A percentile compares a stretch with the other conserved stretches of the same genome.
Evolutionary conservation across 176 grass and related monocot genomes (phyloP).

Genomic region (Guadua angustifolia): DNA sequence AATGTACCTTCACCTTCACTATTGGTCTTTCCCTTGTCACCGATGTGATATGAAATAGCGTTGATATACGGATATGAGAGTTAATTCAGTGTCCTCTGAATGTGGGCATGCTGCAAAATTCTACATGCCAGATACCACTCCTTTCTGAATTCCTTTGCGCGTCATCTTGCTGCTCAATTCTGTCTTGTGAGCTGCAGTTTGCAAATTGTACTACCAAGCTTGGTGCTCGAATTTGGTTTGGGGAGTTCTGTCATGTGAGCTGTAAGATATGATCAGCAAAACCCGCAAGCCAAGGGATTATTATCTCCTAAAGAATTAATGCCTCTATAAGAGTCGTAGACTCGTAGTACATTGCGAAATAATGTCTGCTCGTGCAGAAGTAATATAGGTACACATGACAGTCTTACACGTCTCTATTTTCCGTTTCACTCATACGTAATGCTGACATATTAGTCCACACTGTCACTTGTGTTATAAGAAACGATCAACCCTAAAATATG

Average conservation of each 20-base stretch:
- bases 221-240: background rate
- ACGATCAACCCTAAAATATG: too few relatives aligned
- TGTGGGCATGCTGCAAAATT: background rate
- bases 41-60: background rate
- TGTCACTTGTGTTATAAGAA: too few relatives aligned
- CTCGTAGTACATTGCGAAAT: too few relatives aligned
- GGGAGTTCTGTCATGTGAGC: background rate
- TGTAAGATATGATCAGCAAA: background rate
- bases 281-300: too few relatives aligned
- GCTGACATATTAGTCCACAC: too few relatives aligned
- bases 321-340: too few relatives aligned
- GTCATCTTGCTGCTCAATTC: background rate
- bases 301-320: too few relatives aligned
- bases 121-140: background rate
- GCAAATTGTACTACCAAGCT: background rate
- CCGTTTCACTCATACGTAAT: too few relatives aligned
- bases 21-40: constrained; percentile 1
- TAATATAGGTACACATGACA: too few relatives aligned
- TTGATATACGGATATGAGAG: background rate
- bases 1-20: constrained; percentile 17
- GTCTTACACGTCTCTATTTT: too few relatives aligned
- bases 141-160: background rate
- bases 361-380: too few relatives aligned
- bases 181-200: background rate
- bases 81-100: background rate